These are phyloP conservation scores for Thelonectria blattea DNA, from an alignment of 2,329 filamentous ascomycete species.

Conservation along the genomic window DNA sequence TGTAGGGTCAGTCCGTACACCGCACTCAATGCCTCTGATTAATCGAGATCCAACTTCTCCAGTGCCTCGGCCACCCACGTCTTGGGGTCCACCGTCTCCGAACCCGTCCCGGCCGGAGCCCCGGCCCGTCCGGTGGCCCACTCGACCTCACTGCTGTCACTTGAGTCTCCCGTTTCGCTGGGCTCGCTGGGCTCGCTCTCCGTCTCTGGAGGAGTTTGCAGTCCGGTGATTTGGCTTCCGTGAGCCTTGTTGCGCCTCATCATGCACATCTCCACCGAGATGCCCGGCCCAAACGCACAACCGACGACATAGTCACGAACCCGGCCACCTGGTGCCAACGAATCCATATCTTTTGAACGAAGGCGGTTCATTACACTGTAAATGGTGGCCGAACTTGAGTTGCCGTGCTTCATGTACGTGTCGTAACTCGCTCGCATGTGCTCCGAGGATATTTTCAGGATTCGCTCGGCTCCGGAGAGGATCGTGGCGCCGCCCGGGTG, in stretches of 20 bases:
- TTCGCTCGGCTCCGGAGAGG: slow-evolving; percentile 65
- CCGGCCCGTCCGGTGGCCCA: slow-evolving; percentile 26
- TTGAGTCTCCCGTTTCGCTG: slow-evolving; percentile 50
- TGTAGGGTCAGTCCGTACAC: neutral
- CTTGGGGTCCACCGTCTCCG: slow-evolving; percentile 13
- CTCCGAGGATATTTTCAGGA: slow-evolving; percentile 63
- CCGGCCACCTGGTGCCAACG: slow-evolving; percentile 55
- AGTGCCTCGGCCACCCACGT: slow-evolving; percentile 30
- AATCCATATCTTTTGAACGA: slow-evolving; percentile 65
- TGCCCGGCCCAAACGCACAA: slow-evolving; percentile 73
- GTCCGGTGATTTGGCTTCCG: slow-evolving; percentile 38
- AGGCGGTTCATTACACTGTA: slow-evolving; percentile 70
- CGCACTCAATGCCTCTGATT: slow-evolving; percentile 10
- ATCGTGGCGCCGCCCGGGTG: slow-evolving; percentile 74
- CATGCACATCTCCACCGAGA: slow-evolving; percentile 72
- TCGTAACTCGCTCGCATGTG: slow-evolving; percentile 75
- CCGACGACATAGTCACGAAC: slow-evolving; percentile 66
- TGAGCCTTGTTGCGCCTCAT: slow-evolving; percentile 53
- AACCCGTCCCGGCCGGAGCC: slow-evolving; percentile 21
- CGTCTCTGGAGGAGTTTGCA: slow-evolving; percentile 61
- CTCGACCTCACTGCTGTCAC: slow-evolving; percentile 36
- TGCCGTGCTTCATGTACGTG: slow-evolving; percentile 71
- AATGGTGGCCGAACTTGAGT: slow-evolving; percentile 72
- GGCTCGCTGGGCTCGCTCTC: slow-evolving; percentile 58
- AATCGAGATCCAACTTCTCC: slow-evolving; percentile 37